phyloP scores from a whole-genome alignment of 495 filamentous ascomycete species.

The Penicillium pancosmium region DNA sequence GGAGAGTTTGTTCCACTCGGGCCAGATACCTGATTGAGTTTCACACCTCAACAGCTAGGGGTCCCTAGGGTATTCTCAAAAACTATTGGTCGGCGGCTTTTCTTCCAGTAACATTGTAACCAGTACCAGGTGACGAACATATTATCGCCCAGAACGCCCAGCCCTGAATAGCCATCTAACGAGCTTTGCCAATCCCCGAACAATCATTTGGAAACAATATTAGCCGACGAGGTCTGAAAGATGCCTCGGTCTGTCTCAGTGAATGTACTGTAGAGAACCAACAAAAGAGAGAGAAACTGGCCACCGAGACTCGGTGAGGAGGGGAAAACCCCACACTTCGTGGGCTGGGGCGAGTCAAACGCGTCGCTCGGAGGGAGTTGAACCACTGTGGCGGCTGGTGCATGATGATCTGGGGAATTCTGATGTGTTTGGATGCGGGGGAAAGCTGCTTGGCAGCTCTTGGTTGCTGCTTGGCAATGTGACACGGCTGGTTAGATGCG shows the following conservation, averaged over 20 bases:
- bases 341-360: constrained; percentile 1
- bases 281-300: constrained; percentile 1
- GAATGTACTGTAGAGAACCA: not conserved
- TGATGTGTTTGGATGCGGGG: not conserved
- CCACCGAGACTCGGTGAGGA: not conserved
- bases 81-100: no score
- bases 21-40: constrained; percentile 6
- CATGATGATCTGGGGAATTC: constrained; percentile 2
- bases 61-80: not conserved
- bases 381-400: constrained; percentile 2
- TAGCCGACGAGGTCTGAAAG: constrained; percentile 5
- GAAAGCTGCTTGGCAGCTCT: constrained; percentile 5
- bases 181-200: not conserved
- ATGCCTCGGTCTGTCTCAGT: not conserved
- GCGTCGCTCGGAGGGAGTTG: not conserved
- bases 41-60: not conserved
- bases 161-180: not conserved
- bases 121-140: not conserved
- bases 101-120: not conserved
- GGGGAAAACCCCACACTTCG: constrained; percentile 2
- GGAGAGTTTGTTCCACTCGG: not conserved
- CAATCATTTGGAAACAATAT: not conserved
- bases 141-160: constrained; percentile 1
- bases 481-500: not conserved
- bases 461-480: constrained; percentile 2